A percentile compares a stretch with the other conserved stretches of the same genome.
Evolutionary conservation across 2,329 filamentous ascomycete genomes (phyloP).

Genomic region (Trematosphaeria pertusa): DNA sequence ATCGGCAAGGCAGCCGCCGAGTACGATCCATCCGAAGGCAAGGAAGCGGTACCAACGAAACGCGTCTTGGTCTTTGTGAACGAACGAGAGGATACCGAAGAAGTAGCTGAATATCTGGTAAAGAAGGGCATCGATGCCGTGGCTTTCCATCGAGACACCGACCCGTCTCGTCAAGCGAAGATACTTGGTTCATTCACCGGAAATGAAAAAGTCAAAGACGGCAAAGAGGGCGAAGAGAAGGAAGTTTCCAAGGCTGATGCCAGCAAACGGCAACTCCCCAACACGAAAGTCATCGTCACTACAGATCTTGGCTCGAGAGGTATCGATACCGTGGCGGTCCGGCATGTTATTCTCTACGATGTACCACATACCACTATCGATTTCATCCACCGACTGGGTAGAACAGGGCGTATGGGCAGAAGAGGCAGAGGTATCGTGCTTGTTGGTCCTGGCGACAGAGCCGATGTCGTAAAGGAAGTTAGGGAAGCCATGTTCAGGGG

Average conservation of each 20-base stretch:
- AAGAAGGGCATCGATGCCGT: slow-evolving; percentile 89
- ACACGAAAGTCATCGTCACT: slow-evolving; percentile 90
- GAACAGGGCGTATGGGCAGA: slow-evolving; percentile 90
- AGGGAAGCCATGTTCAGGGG: slow-evolving; percentile 71
- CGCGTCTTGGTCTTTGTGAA: slow-evolving; percentile 96
- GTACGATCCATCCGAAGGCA: slow-evolving; percentile 49
- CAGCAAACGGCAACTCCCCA: slow-evolving; percentile 62
- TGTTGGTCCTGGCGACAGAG: slow-evolving; percentile 86
- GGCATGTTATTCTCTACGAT: slow-evolving; percentile 92
- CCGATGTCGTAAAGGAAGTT: slow-evolving; percentile 90
- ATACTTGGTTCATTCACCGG: slow-evolving; percentile 73
- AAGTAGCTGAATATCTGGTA: slow-evolving; percentile 78
- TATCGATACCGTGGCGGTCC: slow-evolving; percentile 90
- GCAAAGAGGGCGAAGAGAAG: slow-evolving; percentile 14
- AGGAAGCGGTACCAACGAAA: slow-evolving; percentile 71
- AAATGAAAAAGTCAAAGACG: slow-evolving; percentile 22
- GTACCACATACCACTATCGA: slow-evolving; percentile 98
- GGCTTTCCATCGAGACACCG: slow-evolving; percentile 83
- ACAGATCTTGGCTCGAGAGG: slow-evolving; percentile 92
- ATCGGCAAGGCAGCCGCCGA: slow-evolving; percentile 77
- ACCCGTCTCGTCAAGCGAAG: slow-evolving; percentile 77
- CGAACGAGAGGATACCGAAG: slow-evolving; percentile 85
- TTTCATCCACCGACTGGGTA: slow-evolving; percentile 93
- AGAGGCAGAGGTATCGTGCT: slow-evolving; percentile 89
- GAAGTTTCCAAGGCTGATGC: not conserved